Base-by-base conservation (phyloP, 495 filamentous ascomycete genomes). In the Neurospora sp. region DNA sequence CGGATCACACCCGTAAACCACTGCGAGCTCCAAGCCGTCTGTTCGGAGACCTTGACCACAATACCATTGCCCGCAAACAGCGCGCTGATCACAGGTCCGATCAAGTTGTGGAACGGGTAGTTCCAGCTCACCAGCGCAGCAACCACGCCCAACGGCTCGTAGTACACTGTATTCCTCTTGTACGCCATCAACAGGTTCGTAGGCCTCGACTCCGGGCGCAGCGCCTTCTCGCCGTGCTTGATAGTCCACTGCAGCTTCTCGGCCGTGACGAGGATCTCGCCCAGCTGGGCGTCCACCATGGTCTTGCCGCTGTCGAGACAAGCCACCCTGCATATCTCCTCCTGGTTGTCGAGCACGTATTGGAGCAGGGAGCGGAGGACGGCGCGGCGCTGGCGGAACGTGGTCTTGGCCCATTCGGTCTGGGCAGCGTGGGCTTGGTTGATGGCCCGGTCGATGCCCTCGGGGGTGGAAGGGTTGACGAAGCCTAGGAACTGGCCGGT, bases 231-330 rank as follows among this genome's bases (percentile, higher is more conserved):
- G 76, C 96, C 96, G 83, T 98, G 91, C 65, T 91, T 84, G 76
- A 98, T 91, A 0, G 94, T 97, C 95, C 95, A 99, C 77, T 92
- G 89, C 44, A 99, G 87, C 82, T 97, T 98, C 83, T 98, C 96
- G 0, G 88, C 88, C 12, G 95, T 97, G 8, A 97, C 93, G 68
- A 99, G 86, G 71, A 98, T 94, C 85, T 99, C 96, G 40, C 96
- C 96, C 44, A 99, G 89, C 42, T 90, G 89, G 9, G 94, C 95
- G 79, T 99, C 96, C 38, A 98, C 89, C 84, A 93, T 92, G 6
- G 96, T 97, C 83, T 99, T 99, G 69, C 96, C 96, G n/a, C 93
- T 96, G 83, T 99, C 96, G 18, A 97, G 85, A 78, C 94, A 98
- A 69, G 94, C 94, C 31, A 92, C 89, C 16, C 88, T 88, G 71